phyloP scores from a whole-genome alignment of 2,329 filamentous ascomycete species.

The Fusarium coffeatum region DNA sequence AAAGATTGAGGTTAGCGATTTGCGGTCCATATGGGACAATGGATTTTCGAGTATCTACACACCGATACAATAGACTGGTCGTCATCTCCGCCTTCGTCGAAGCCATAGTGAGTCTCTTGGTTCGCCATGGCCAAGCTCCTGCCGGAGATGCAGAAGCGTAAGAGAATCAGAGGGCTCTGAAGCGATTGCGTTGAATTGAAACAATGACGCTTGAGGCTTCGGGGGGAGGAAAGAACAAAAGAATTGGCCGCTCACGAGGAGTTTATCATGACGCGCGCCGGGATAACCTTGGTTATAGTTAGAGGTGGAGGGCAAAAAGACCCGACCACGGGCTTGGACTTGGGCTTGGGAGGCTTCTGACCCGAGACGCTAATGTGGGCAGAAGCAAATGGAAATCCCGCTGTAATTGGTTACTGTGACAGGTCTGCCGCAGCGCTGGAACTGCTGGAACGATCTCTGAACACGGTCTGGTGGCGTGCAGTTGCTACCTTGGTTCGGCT shows the following conservation, averaged over 20 bases:
- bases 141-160: slow-evolving; percentile 43
- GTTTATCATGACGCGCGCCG: slow-evolving; percentile 47
- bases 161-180: slow-evolving; percentile 23
- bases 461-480: slow-evolving; percentile 14
- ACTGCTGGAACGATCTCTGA: slow-evolving; percentile 31
- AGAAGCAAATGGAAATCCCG: slow-evolving; percentile 18
- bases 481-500: not conserved
- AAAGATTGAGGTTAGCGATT: slow-evolving; percentile 37
- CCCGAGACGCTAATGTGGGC: slow-evolving; percentile 42
- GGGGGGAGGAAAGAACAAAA: slow-evolving; percentile 33
- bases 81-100: slow-evolving; percentile 59
- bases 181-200: slow-evolving; percentile 33
- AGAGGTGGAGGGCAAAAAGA: slow-evolving; percentile 32
- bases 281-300: slow-evolving; percentile 44
- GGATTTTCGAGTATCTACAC: slow-evolving; percentile 41
- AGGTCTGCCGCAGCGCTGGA: slow-evolving; percentile 22
- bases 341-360: slow-evolving; percentile 32
- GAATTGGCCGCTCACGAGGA: slow-evolving; percentile 44
- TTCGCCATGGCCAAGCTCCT: slow-evolving; percentile 55
- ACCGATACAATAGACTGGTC: slow-evolving; percentile 61
- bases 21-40: slow-evolving; percentile 33
- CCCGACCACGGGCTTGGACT: slow-evolving; percentile 25
- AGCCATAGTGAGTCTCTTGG: slow-evolving; percentile 58
- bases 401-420: slow-evolving; percentile 40
- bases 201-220: slow-evolving; percentile 28